These are phyloP conservation scores for Aechmea fasciata DNA, from an alignment of 176 grass and related monocot genomes.

Conservation along the genomic window DNA sequence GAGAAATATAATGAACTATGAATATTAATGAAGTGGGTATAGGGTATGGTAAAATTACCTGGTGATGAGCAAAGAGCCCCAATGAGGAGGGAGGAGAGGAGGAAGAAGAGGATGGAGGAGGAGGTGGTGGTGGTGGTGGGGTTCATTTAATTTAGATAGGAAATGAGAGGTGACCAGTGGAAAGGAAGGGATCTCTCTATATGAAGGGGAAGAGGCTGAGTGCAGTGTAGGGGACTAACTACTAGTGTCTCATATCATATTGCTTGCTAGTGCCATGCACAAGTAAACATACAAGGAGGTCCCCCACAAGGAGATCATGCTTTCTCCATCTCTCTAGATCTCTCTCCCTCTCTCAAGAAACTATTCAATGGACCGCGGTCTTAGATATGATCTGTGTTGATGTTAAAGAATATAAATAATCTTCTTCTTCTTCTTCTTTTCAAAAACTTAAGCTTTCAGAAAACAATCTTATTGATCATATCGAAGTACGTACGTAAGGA, in stretches of 20 bases:
- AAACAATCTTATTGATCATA: no score
- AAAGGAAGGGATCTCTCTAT: slow-evolving; percentile 6
- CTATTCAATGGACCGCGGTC: no score
- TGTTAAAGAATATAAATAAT: no score
- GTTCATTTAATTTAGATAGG: slow-evolving; percentile 30
- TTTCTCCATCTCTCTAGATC: not conserved
- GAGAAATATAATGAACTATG: not conserved
- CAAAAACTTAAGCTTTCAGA: no score
- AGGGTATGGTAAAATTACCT: slow-evolving; percentile 28
- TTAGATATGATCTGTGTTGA: no score
- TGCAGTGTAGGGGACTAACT: not conserved
- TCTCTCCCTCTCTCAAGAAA: not conserved
- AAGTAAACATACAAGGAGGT: not conserved
- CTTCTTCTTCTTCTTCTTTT: no score
- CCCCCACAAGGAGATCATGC: not conserved
- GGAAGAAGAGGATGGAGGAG: slow-evolving; percentile 43
- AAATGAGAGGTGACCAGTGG: slow-evolving; percentile 25
- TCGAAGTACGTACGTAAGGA: no score
- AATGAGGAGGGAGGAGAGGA: slow-evolving; percentile 43
- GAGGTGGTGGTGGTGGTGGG: slow-evolving; percentile 23
- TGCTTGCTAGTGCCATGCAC: not conserved
- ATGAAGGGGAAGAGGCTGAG: not conserved
- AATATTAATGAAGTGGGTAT: slow-evolving; percentile 5
- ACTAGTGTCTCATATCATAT: not conserved
- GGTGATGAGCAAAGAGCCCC: slow-evolving; percentile 36